These are phyloP conservation scores for Trichoderma atroviride DNA, from an alignment of 2,329 filamentous ascomycete genomes.

Conservation along the genomic window DNA sequence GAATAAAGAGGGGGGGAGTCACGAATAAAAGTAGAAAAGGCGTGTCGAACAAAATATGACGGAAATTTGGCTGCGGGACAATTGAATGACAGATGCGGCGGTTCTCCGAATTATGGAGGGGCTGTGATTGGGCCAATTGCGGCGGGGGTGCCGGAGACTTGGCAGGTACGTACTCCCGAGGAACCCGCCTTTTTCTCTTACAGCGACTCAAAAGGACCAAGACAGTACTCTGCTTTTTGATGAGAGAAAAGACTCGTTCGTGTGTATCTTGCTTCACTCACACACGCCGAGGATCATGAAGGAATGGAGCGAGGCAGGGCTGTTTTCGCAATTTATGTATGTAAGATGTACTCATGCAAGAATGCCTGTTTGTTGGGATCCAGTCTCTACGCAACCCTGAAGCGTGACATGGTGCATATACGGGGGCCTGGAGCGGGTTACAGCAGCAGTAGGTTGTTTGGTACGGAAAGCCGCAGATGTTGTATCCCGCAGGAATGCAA, in stretches of 20 bases:
- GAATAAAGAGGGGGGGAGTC: not conserved
- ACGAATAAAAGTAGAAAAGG: constrained; percentile 24
- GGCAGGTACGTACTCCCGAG: not conserved
- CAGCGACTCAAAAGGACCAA: not conserved
- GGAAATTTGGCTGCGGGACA: constrained; percentile 15
- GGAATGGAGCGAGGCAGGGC: not conserved
- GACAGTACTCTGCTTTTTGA: not conserved
- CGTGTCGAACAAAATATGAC: constrained; percentile 20
- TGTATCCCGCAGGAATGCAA: not conserved
- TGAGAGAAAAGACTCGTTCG: not conserved
- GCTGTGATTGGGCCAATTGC: constrained; percentile 25
- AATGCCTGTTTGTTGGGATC: not conserved
- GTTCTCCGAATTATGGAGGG: constrained; percentile 24
- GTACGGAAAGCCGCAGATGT: not conserved
- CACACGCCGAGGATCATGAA: not conserved
- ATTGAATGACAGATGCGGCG: constrained; percentile 19
- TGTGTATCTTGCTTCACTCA: not conserved
- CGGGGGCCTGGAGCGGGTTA: not conserved
- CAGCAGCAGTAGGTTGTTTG: not conserved
- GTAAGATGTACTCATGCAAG: not conserved
- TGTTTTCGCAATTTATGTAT: not conserved
- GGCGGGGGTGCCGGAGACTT: not conserved
- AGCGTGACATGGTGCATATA: not conserved
- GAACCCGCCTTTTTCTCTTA: not conserved
- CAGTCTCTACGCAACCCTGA: not conserved